phyloP scores from a whole-genome alignment of 352 stramenopile genomes.

The Phytopythium sindhum region DNA sequence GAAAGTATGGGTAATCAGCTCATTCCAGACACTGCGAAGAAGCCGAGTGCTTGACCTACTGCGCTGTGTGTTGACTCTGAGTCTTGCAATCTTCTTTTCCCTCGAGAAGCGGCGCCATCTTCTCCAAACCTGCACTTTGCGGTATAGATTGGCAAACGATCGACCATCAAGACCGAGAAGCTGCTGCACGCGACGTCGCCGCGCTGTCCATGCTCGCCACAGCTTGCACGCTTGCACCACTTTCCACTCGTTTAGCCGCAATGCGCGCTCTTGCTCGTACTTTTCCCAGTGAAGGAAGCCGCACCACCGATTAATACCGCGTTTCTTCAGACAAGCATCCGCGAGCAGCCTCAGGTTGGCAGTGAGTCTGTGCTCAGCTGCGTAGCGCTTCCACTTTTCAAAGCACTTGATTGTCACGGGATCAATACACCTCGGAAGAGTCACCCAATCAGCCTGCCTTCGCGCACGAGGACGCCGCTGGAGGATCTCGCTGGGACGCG shows the following conservation, averaged over 20 bases:
- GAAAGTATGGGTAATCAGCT: conserved; percentile 18
- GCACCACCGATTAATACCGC: neutral
- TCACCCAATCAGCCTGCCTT: neutral
- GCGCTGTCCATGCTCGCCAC: neutral
- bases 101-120: neutral
- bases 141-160: neutral
- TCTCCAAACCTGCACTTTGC: neutral
- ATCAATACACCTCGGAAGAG: neutral
- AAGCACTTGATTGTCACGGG: neutral
- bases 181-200: neutral
- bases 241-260: neutral
- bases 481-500: conserved; percentile 2
- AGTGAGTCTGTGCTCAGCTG: neutral
- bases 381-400: neutral
- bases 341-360: neutral
- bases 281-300: conserved; percentile 4
- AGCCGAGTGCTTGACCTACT: neutral
- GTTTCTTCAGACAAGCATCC: conserved; percentile 1
- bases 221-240: neutral
- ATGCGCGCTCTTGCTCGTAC: neutral
- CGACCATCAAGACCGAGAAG: neutral
- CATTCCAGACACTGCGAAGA: conserved; percentile 13
- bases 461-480: neutral
- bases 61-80: neutral
- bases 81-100: neutral